Conservation (phyloP, 192 early-diverging fungal genomes). For the Cladochytrium replicatum region DNA sequence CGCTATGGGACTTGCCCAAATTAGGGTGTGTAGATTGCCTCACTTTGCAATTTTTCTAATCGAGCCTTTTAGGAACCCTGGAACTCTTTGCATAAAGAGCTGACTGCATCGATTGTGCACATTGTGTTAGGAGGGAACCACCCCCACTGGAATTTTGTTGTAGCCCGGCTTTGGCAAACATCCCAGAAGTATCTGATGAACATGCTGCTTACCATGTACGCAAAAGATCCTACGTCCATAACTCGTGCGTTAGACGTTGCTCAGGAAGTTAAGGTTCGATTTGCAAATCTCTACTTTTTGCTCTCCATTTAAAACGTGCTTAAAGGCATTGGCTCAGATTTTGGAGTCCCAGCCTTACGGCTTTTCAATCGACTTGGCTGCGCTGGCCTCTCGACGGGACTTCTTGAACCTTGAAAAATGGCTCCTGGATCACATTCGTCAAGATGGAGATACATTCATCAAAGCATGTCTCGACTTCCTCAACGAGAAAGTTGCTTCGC, state of each 20-base stretch:
- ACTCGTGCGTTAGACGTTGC: conserved; percentile 63
- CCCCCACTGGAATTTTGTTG: conserved; percentile 50
- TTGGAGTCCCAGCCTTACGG: conserved; percentile 54
- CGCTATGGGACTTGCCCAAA: conserved; percentile 59
- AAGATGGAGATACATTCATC: conserved; percentile 56
- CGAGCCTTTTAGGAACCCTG: conserved; percentile 23
- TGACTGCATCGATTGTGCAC: conserved; percentile 46
- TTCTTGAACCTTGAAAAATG: conserved; percentile 78
- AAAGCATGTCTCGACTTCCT: conserved; percentile 67
- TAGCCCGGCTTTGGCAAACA: conserved; percentile 63
- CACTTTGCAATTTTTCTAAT: background rate
- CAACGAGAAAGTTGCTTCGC: conserved; percentile 46
- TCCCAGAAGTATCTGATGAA: conserved; percentile 45
- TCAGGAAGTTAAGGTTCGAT: conserved; percentile 63
- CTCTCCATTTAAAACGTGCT: background rate
- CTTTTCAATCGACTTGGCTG: conserved; percentile 72
- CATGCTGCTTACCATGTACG: conserved; percentile 61
- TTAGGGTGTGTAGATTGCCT: conserved; percentile 27
- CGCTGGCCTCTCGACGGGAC: conserved; percentile 65
- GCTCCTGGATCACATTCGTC: conserved; percentile 60
- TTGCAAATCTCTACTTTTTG: background rate
- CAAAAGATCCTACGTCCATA: conserved; percentile 51
- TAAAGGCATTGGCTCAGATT: conserved; percentile 57
- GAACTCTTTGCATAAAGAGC: conserved; percentile 40
- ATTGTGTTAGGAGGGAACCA: conserved; percentile 60